Evolutionary conservation across 2,329 filamentous ascomycete species (phyloP), one percentile per base, ranked within the genome.

Genomic region (Trichoderma sp.): DNA sequence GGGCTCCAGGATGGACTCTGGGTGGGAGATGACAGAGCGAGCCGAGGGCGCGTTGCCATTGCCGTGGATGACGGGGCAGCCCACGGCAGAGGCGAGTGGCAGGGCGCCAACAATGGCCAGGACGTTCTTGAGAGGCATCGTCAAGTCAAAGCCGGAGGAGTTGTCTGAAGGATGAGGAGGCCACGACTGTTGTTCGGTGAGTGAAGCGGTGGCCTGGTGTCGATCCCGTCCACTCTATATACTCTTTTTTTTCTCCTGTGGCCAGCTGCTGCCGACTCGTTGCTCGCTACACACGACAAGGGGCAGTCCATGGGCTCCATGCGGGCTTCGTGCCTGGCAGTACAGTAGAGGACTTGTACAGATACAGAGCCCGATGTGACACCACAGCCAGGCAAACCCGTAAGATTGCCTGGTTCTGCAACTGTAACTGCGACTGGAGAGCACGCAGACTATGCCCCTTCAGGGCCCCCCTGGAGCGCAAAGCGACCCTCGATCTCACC

Each of bases 31-130:
- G 4, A 34, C 14, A 46, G 21, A 37, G 52, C 58, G 55, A n/a
- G 60, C 60, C 21, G 21, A 14, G 34, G 39, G 51, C 18, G 10
- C 30, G 16, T 64, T 64, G 60, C 49, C 51, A 52, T 70, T 69
- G 67, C 69, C 69, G 10, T 30, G 14, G 39, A 69, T 61, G 21
- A 69, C 60, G 16, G 69, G 69, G 49, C 69, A 70, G 16, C 30
- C 28, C 11, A 59, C 55, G 2, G 69, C 69, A n/a, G 66, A 30
- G 37, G 69, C 60, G 8, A 70, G 66, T 46, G 69, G 69, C 69
- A 70, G 66, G 8, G 66, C 32, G 69, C 60, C 56, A 32, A 58
- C 69, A 39, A 70, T 68, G 39, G 58, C 69, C 69, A 70, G 26
- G 37, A 70, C 30, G 46, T 66, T 54, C 28, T 59, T 49, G 68